Evolutionary conservation across 2,329 filamentous ascomycete genomes (phyloP), one percentile per base, ranked within the genome.

Genomic region (Rugonectria rugulosa): DNA sequence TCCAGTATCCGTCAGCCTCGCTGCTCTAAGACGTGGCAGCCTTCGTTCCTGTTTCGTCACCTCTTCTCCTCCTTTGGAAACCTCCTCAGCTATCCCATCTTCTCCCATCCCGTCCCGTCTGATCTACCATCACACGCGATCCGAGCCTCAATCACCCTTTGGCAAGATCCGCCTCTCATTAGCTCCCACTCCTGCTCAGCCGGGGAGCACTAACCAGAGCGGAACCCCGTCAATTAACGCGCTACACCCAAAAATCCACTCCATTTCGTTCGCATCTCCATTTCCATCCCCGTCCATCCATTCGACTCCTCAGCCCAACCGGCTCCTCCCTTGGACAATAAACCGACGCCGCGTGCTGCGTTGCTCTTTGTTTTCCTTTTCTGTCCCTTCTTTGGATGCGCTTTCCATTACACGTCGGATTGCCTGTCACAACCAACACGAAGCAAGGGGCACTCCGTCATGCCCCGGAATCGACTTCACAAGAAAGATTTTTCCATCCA

Each of bases 401-500:
- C 8, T 29, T 15, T 36, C 32, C 27, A 31, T 37, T 17, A 20
- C 20, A 24, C 48, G 27, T 20, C 23, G 43, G 29, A 24, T 40
- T 37, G 21, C 44, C 37, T 7, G 8, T 10, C 17, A 9, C 34
- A 15, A 11, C n/a, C n/a, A n/a, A n/a, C n/a, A n/a, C 32, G 26
- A 60, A 29, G 19, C 19, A 17, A 41, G 14, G 17, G 21, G 38
- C 40, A 45, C 45, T 47, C 41, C 65, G 57, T 57, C 40, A 75
- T 74, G 70, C 64, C 62, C 29, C 66, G 68, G 61, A 70, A 69
- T 55, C 68, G 69, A 40, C 61, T 74, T 27, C 65, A 68, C 42
- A 71, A 69, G 46, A 72, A 68, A 51, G 67, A 69, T 40, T 74
- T 76, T 60, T 56, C 69, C 45, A 73, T 73, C 49, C 72, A 73